Evolutionary conservation across 345 rosid genomes (phyloP).

Genomic region (Physaria fendleri): DNA sequence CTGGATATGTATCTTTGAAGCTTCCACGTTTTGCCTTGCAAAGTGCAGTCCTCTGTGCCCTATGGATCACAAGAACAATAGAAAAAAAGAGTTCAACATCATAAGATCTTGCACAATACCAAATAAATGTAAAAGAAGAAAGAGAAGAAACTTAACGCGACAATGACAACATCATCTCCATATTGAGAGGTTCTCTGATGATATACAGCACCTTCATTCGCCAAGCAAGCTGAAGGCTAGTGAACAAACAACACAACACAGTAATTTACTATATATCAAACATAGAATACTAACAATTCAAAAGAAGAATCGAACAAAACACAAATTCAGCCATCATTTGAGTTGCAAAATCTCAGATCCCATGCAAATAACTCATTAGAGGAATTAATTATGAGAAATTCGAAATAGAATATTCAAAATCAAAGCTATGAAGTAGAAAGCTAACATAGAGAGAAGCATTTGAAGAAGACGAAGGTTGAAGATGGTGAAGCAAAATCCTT

Average conservation of each 20-base stretch:
- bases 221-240: constrained; percentile 69
- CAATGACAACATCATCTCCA: constrained; percentile 89
- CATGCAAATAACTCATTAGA: background rate
- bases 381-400: background rate
- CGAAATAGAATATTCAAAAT: background rate
- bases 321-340: background rate
- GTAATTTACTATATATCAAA: background rate
- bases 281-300: background rate
- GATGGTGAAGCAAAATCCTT: background rate
- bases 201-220: constrained; percentile 71
- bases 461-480: background rate
- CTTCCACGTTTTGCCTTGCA: constrained; percentile 87
- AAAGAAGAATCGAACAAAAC: background rate
- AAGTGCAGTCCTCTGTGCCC: constrained; percentile 74
- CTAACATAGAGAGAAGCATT: background rate
- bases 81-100: background rate
- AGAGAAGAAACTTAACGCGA: constrained; percentile 54
- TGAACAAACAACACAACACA: background rate
- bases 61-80: constrained; percentile 19
- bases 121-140: background rate
- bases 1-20: constrained; percentile 86
- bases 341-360: background rate
- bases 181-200: constrained; percentile 60
- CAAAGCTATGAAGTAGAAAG: background rate
- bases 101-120: background rate